phyloP scores from a whole-genome alignment of 2,329 filamentous ascomycete genomes.

The Hymenoscyphus albidus region DNA sequence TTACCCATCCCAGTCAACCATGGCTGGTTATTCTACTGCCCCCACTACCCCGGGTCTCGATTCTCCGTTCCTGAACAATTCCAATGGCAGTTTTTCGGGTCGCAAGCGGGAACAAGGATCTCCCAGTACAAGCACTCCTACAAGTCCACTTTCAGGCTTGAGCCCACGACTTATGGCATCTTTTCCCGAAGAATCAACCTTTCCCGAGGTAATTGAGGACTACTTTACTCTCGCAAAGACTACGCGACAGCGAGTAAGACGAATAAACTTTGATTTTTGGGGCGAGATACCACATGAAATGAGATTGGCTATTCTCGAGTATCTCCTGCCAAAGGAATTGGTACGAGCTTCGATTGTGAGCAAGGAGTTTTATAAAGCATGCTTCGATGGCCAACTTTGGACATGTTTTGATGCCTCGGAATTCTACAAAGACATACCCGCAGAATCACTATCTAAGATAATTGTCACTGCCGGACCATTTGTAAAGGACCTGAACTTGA shows the following conservation, averaged over 20 bases:
- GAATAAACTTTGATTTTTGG: conserved; percentile 65
- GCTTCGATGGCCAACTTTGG: conserved; percentile 96
- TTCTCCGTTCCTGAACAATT: conserved; percentile 25
- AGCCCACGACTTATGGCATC: conserved; percentile 21
- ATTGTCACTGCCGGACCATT: conserved; percentile 85
- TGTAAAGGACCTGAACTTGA: conserved; percentile 81
- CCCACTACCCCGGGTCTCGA: conserved; percentile 30
- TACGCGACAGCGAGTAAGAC: conserved; percentile 26
- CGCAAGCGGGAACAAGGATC: conserved; percentile 24
- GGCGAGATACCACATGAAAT: conserved; percentile 77
- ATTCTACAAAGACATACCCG: conserved; percentile 85
- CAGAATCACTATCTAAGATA: conserved; percentile 77
- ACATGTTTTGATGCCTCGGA: conserved; percentile 75
- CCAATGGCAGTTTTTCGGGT: conserved; percentile 22
- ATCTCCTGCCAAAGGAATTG: conserved; percentile 75
- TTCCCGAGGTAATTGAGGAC: conserved; percentile 32
- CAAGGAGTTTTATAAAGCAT: conserved; percentile 73
- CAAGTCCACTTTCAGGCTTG: conserved; percentile 25
- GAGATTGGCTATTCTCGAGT: conserved; percentile 71
- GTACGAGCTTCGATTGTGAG: conserved; percentile 74
- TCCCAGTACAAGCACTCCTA: conserved; percentile 19
- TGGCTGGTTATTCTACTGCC: conserved; percentile 30
- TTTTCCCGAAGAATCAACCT: conserved; percentile 21
- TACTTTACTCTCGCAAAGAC: conserved; percentile 31
- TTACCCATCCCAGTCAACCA: conserved; percentile 25